A percentile compares a stretch with the other conserved stretches of the same genome.
These are phyloP conservation scores for Corylus heterophylla DNA, from an alignment of 306 rosid species.

Conservation along the genomic window DNA sequence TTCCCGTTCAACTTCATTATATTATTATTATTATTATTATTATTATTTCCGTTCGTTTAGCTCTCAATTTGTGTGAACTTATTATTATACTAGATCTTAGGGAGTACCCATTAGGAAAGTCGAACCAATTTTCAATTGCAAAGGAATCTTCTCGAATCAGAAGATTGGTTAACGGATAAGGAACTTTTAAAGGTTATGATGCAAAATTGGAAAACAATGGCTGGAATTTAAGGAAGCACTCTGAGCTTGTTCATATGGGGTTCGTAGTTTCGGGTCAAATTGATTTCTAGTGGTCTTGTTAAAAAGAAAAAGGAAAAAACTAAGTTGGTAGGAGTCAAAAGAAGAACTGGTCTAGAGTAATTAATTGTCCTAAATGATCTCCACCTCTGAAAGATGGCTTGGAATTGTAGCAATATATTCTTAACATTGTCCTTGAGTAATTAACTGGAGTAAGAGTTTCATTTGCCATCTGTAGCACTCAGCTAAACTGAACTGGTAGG, in stretches of 20 bases:
- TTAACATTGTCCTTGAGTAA: not conserved
- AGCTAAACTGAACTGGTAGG: not conserved
- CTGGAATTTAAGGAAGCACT: not conserved
- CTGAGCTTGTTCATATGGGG: not conserved
- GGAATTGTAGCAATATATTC: not conserved
- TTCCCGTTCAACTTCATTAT: not conserved
- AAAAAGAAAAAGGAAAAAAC: too few species aligned
- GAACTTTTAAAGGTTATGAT: not conserved
- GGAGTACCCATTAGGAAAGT: too few species aligned
- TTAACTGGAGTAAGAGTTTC: not conserved
- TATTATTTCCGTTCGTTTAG: not conserved
- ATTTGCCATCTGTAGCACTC: not conserved
- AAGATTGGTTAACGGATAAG: not conserved
- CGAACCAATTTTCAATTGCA: too few species aligned
- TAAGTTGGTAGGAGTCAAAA: not conserved
- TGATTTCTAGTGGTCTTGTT: not conserved
- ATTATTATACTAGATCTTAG: too few species aligned
- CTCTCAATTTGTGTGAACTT: not conserved
- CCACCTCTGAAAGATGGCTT: not conserved
- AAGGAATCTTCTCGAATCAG: not conserved
- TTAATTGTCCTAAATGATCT: not conserved
- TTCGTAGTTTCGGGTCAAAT: not conserved
- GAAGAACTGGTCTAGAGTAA: not conserved
- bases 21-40: not conserved
- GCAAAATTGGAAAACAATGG: not conserved